phyloP scores from a whole-genome alignment of 306 rosid species.

The Luffa acutangula region DNA sequence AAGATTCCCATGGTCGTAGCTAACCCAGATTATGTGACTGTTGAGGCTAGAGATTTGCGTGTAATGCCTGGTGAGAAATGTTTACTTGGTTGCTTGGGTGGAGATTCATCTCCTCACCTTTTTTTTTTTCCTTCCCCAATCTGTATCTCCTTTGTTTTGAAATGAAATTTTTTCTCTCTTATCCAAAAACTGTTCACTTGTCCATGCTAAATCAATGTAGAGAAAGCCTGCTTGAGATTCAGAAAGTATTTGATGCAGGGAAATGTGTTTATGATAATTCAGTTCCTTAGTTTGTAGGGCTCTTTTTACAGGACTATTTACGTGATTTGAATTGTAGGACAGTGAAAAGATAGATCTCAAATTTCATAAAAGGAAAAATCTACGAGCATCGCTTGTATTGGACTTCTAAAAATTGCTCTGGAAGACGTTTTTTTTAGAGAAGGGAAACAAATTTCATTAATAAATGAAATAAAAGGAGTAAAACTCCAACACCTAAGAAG shows the following conservation, averaged over 20 bases:
- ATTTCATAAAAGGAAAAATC: background rate
- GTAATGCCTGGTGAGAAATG: constrained; percentile 79
- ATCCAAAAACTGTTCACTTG: background rate
- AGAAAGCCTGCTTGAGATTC: background rate
- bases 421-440: too few species aligned
- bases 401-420: background rate
- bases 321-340: background rate
- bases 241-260: background rate
- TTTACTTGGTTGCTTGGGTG: background rate
- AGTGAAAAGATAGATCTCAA: background rate
- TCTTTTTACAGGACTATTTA: background rate
- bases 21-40: constrained; percentile 93
- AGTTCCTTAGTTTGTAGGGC: background rate
- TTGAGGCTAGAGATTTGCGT: constrained; percentile 74
- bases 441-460: too few species aligned
- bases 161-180: background rate
- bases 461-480: too few species aligned
- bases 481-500: too few species aligned
- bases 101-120: background rate
- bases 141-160: background rate
- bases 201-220: background rate
- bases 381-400: background rate
- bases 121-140: background rate
- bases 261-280: background rate
- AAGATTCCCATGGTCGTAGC: constrained; percentile 95